These are phyloP conservation scores for Marasmius tenuissimus DNA, from an alignment of 1,284 basidiomycete genomes.

Conservation along the genomic window DNA sequence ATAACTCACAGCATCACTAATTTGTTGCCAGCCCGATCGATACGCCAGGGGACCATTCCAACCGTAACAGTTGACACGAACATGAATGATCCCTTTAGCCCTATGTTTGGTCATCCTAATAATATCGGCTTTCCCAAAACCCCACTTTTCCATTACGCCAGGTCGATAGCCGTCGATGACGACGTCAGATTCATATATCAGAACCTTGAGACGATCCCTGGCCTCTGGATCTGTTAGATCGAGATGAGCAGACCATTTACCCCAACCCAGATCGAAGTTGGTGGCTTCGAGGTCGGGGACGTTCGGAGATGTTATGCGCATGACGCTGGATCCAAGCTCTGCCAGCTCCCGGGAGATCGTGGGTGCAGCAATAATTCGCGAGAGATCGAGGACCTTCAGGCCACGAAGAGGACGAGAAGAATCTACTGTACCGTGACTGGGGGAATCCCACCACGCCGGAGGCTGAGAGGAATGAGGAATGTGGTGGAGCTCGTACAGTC, in stretches of 20 bases:
- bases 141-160: slow-evolving; percentile 26
- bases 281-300: slow-evolving; percentile 21
- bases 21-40: slow-evolving; percentile 18
- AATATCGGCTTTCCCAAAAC: slow-evolving; percentile 28
- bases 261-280: slow-evolving; percentile 26
- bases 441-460: slow-evolving; percentile 17
- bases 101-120: slow-evolving; percentile 21
- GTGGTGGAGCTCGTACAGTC: slow-evolving; percentile 21
- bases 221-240: slow-evolving; percentile 23
- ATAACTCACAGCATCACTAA: slow-evolving; percentile 15
- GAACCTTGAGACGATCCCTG: slow-evolving; percentile 13
- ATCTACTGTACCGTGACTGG: slow-evolving; percentile 7
- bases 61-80: slow-evolving; percentile 26
- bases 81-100: slow-evolving; percentile 24
- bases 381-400: slow-evolving; percentile 27
- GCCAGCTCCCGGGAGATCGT: slow-evolving; percentile 24
- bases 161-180: slow-evolving; percentile 30
- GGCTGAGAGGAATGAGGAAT: slow-evolving; percentile 17
- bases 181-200: slow-evolving; percentile 26
- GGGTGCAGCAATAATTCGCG: slow-evolving; percentile 28
- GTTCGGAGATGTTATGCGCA: slow-evolving; percentile 27
- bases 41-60: slow-evolving; percentile 10
- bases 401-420: slow-evolving; percentile 22
- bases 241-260: slow-evolving; percentile 27
- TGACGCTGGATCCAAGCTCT: slow-evolving; percentile 26